These are phyloP conservation scores for Agrocybe pediades DNA, from an alignment of 768 basidiomycete genomes.

Conservation along the genomic window DNA sequence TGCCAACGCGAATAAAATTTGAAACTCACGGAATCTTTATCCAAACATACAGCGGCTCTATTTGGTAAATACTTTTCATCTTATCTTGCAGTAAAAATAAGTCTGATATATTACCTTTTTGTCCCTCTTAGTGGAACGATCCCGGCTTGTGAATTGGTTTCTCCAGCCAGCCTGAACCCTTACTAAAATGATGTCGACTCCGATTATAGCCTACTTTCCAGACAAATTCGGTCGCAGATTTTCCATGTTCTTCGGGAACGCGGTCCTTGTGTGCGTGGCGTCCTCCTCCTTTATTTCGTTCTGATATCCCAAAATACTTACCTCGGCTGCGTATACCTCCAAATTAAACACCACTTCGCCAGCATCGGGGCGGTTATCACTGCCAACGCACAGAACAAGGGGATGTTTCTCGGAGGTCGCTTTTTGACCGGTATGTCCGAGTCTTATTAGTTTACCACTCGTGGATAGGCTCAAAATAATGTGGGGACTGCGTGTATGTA, in stretches of 20 bases:
- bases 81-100: too few species aligned
- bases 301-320: neutral
- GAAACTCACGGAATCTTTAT: neutral
- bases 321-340: neutral
- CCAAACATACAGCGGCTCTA: conserved; percentile 35
- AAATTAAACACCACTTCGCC: neutral
- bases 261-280: conserved; percentile 45
- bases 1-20: neutral
- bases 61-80: conserved; percentile 31
- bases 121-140: conserved; percentile 48
- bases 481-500: conserved; percentile 15
- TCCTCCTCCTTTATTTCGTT: too few species aligned
- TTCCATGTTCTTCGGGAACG: conserved; percentile 51
- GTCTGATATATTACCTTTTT: too few species aligned
- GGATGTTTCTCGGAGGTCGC: conserved; percentile 50
- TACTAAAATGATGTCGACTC: too few species aligned
- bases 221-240: conserved; percentile 52
- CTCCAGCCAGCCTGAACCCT: too few species aligned
- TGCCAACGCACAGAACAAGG: conserved; percentile 44
- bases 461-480: too few species aligned
- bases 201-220: conserved; percentile 41
- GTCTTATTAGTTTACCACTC: neutral
- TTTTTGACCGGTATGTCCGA: conserved; percentile 45
- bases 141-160: conserved; percentile 37
- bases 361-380: conserved; percentile 51